Percentiles rank a stretch among this genome's conserved stretches.
Evolutionary conservation across 2,329 filamentous ascomycete genomes (phyloP).

Genomic region (Akanthomyces dipterigenus): DNA sequence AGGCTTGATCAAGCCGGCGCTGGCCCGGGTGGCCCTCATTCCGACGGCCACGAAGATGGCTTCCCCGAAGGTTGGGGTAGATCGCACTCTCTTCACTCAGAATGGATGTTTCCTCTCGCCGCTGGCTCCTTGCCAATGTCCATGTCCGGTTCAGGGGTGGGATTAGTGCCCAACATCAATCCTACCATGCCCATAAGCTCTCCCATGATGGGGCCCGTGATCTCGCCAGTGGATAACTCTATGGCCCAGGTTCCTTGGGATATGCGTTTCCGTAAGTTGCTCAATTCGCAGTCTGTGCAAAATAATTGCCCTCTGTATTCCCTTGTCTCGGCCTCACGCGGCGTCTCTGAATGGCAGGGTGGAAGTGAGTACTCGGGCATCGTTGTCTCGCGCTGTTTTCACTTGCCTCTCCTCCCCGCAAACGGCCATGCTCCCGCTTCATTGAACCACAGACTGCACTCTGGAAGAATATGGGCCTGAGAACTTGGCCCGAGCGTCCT

Average conservation of each 20-base stretch:
- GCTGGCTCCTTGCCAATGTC: neutral
- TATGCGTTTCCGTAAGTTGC: neutral
- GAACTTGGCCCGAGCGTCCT: too few species aligned
- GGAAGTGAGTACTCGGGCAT: neutral
- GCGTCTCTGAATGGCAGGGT: neutral
- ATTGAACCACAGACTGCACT: too few species aligned
- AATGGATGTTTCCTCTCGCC: neutral
- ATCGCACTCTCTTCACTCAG: neutral
- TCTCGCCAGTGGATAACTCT: neutral
- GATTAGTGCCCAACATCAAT: neutral
- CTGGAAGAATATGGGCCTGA: too few species aligned
- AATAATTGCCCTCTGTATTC: neutral
- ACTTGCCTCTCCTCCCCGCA: neutral
- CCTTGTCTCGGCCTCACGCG: neutral
- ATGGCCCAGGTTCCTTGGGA: neutral
- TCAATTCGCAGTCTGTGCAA: neutral
- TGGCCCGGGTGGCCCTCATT: neutral
- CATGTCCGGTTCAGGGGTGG: neutral
- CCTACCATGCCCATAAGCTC: neutral
- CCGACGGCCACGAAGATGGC: neutral
- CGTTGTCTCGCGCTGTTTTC: neutral
- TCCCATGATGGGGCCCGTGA: neutral
- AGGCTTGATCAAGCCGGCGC: conserved; percentile 12
- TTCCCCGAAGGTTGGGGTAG: neutral
- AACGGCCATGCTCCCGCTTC: too few species aligned